Conservation (phyloP, 306 rosid species). For the Comarum palustre region DNA sequence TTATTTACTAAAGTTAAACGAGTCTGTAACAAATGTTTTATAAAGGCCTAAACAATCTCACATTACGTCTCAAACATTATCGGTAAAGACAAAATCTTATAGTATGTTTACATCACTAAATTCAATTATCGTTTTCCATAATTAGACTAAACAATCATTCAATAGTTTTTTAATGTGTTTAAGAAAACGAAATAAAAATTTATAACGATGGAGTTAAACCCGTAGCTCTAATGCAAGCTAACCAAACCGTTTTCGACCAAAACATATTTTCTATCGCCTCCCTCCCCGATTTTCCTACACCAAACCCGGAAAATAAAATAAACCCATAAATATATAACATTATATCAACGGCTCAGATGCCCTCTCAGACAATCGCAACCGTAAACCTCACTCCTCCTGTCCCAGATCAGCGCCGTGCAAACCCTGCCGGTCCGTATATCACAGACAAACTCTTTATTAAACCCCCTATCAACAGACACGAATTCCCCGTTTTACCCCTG, state of each 20-base stretch:
- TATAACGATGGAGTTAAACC: neutral
- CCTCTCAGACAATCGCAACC: constrained; percentile 29
- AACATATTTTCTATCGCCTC: neutral
- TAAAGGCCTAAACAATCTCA: too few species aligned
- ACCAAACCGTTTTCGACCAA: neutral
- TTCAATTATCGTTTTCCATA: too few species aligned
- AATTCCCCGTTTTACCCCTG: constrained; percentile 47
- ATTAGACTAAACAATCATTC: too few species aligned
- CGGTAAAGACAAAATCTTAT: too few species aligned
- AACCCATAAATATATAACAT: neutral
- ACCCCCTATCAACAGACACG: neutral
- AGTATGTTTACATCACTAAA: too few species aligned
- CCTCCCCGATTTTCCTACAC: neutral
- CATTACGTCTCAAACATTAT: too few species aligned
- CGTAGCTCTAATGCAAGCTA: neutral
- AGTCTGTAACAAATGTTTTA: too few species aligned
- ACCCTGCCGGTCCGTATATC: constrained; percentile 22
- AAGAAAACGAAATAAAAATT: too few species aligned
- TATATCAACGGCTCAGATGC: constrained; percentile 24
- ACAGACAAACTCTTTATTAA: constrained; percentile 1
- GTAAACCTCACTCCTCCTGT: constrained; percentile 22
- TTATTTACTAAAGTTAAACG: too few species aligned
- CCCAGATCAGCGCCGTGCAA: constrained; percentile 22
- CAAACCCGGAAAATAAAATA: neutral
- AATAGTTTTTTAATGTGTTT: too few species aligned